A percentile compares a stretch with the other conserved stretches of the same genome.
These are phyloP conservation scores for Calonectria leucothoes DNA, from an alignment of 2,329 filamentous ascomycete species.

Conservation along the genomic window DNA sequence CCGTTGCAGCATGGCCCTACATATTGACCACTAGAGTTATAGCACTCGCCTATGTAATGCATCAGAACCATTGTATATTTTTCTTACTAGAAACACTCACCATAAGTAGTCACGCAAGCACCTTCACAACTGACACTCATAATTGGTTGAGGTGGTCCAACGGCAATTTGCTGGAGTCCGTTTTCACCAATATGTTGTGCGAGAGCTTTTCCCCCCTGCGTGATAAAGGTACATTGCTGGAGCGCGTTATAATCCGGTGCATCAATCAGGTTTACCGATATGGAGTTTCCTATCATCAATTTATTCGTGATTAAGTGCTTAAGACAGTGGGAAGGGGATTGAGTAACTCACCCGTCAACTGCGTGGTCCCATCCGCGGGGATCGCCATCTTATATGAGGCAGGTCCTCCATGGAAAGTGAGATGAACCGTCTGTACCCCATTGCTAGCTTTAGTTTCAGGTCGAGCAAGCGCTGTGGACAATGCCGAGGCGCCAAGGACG, in stretches of 20 bases:
- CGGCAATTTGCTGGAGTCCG: constrained; percentile 53
- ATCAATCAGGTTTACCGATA: constrained; percentile 55
- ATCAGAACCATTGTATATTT: neutral
- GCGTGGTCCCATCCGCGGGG: constrained; percentile 53
- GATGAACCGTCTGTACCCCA: constrained; percentile 50
- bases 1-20: constrained; percentile 57
- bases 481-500: constrained; percentile 21
- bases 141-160: constrained; percentile 59
- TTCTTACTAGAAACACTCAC: constrained; percentile 31
- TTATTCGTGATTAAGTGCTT: neutral
- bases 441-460: constrained; percentile 31
- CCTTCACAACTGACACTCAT: constrained; percentile 55
- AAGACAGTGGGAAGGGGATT: neutral
- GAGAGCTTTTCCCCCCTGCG: constrained; percentile 46
- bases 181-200: constrained; percentile 37
- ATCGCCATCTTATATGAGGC: constrained; percentile 55
- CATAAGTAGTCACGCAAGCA: constrained; percentile 54
- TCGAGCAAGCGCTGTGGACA: constrained; percentile 6
- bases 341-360: constrained; percentile 50
- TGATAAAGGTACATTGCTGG: constrained; percentile 56
- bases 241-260: constrained; percentile 57
- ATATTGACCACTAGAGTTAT: constrained; percentile 46
- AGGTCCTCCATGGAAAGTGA: constrained; percentile 58
- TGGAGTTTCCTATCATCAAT: constrained; percentile 48
- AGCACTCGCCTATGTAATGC: constrained; percentile 45